Conservation (phyloP, 140 eudicot genomes). For the Artemisia princeps region DNA sequence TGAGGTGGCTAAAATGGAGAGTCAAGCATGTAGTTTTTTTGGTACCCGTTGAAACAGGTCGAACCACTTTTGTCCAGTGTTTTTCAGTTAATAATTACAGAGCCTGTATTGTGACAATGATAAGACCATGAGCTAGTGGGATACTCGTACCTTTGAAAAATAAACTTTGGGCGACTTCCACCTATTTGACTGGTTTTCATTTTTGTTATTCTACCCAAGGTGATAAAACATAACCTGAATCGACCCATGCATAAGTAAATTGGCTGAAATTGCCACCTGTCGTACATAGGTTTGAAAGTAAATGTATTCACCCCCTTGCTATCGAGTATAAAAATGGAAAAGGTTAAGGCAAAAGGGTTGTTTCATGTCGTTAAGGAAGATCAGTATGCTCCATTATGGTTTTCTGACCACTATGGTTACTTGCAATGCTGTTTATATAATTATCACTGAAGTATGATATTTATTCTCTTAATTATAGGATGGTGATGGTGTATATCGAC, state of each 20-base stretch:
- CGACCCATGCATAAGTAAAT: neutral
- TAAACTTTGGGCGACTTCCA: no score
- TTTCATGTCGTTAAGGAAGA: no score
- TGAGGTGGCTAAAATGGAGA: neutral
- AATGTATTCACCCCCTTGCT: no score
- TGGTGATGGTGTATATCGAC: constrained; percentile 50
- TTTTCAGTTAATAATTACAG: no score
- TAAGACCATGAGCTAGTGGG: no score
- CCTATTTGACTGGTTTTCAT: no score
- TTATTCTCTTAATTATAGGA: constrained; percentile 36
- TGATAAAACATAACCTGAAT: neutral
- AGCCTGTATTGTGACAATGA: no score
- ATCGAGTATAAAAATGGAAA: no score
- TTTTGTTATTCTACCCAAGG: no score
- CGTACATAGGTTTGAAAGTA: neutral
- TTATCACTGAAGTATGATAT: constrained; percentile 7
- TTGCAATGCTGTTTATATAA: neutral
- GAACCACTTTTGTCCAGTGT: neutral
- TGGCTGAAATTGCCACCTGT: neutral
- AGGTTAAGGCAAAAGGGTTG: no score
- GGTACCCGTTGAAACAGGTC: neutral
- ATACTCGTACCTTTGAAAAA: no score
- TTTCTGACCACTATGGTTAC: neutral
- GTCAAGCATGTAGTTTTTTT: neutral
- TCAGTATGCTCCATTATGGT: neutral